Base-by-base conservation (phyloP, 2,329 filamentous ascomycete genomes). In the Penicillium italicum region DNA sequence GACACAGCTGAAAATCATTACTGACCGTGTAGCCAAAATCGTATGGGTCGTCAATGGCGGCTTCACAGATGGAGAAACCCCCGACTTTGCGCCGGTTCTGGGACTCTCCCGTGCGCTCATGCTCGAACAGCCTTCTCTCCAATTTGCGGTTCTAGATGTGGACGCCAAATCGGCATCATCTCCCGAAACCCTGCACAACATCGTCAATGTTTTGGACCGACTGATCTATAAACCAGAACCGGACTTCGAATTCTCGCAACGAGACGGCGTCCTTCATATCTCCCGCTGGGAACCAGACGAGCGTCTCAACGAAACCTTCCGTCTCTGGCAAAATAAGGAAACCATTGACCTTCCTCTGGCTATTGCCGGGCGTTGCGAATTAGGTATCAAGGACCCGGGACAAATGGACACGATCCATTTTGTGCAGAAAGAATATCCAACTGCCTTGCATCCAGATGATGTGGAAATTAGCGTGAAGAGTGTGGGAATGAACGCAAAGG, bases 221-320 rank as follows among this genome's bases (percentile, higher is more conserved):
- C 37, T 40, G 37, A 40, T 40, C 18, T 9, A 40, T 22, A 10
- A 40, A 40, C 37, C 12, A 12, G 18, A 40, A 12, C 37, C 37
- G 37, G 58, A 59, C 37, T 36, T 20, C 3, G 57, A 59, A 41
- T 59, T 57, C 28, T 36, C 30, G 4, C 43, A 55, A 42, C 36
- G 24, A 12, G 44, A 57, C 10, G 48, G 51, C 10, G 40, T 60
- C 14, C 37, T 51, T n/a, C 43, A 59, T 24, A 30, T 59, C 30
- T 56, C 55, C 26, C 55, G 58, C 3, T 58, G 58, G n/a, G 16
- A 48, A 2, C 59, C 59, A 2, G 58, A 62, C 28, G 40, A 60
- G 18, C 14, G 16, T 10, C 20, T 56, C n/a, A 62, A 62, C 37
- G 36, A n/a, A 2, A 8, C n/a, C 7, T 62, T 62, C 48, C 43